These are phyloP conservation scores for Coelastrella sp. DNA, from an alignment of 139 green algal genomes.

Conservation along the genomic window DNA sequence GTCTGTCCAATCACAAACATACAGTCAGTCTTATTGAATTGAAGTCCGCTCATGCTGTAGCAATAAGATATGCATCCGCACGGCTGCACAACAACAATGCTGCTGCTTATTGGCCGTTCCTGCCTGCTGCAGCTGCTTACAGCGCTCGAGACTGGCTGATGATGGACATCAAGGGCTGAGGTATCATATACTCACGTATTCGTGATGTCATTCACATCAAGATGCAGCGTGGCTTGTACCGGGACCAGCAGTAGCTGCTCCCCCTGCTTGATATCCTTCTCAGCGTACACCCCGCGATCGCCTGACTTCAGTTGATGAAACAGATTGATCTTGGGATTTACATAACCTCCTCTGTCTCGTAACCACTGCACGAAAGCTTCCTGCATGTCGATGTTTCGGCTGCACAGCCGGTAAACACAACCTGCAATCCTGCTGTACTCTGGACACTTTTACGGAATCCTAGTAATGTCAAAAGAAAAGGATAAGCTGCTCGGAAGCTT, in stretches of 20 bases:
- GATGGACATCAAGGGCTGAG: too few relatives aligned
- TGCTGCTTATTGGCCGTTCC: too few relatives aligned
- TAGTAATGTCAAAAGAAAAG: too few relatives aligned
- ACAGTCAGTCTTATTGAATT: too few relatives aligned
- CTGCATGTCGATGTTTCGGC: not conserved
- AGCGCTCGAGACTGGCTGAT: too few relatives aligned
- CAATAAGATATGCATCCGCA: too few relatives aligned
- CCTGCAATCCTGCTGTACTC: not conserved
- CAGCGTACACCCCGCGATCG: slow-evolving; percentile 59
- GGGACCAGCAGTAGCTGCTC: slow-evolving; percentile 70
- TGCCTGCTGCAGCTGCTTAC: too few relatives aligned
- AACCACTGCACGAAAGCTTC: slow-evolving; percentile 48
- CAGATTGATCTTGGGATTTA: slow-evolving; percentile 55
- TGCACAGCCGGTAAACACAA: not conserved
- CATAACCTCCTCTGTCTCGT: slow-evolving; percentile 43
- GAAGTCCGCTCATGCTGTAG: too few relatives aligned
- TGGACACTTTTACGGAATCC: too few relatives aligned
- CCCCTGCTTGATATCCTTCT: slow-evolving; percentile 57
- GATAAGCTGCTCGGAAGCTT: not conserved
- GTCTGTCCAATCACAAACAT: too few relatives aligned
- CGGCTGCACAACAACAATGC: too few relatives aligned
- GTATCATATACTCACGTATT: not conserved
- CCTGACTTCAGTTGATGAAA: slow-evolving; percentile 32
- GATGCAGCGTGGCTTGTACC: slow-evolving; percentile 34
- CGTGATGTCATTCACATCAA: slow-evolving; percentile 17